Evolutionary conservation across 352 stramenopile species (phyloP).

Genomic region (Pythium scleroteichum): DNA sequence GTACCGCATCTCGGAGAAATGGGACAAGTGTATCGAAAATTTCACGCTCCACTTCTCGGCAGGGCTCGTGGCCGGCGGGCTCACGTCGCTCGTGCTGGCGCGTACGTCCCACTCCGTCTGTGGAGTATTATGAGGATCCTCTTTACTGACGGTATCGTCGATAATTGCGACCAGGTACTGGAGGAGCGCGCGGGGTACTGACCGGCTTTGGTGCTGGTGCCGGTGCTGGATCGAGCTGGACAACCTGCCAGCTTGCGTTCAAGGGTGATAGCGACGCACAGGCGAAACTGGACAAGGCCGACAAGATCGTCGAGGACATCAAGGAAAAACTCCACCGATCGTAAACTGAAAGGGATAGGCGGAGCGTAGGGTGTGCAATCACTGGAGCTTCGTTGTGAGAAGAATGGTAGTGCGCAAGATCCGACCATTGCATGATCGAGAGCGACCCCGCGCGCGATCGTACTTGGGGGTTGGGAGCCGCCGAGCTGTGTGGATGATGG

Average conservation of each 20-base stretch:
- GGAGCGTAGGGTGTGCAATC: background rate
- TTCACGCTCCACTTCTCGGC: slow-evolving; percentile 86
- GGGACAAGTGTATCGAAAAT: slow-evolving; percentile 90
- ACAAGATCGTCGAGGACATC: slow-evolving; percentile 75
- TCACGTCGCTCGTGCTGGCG: slow-evolving; percentile 81
- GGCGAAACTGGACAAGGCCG: slow-evolving; percentile 66
- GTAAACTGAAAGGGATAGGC: slow-evolving; percentile 12
- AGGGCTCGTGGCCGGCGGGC: slow-evolving; percentile 75
- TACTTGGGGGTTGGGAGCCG: background rate
- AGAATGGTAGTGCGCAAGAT: no score
- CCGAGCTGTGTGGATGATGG: background rate
- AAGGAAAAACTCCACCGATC: slow-evolving; percentile 52
- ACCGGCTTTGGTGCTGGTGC: slow-evolving; percentile 72
- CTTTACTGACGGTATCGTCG: background rate
- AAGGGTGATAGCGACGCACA: slow-evolving; percentile 66
- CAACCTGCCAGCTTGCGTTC: slow-evolving; percentile 83
- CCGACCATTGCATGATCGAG: no score
- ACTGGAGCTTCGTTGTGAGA: background rate
- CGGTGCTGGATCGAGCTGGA: slow-evolving; percentile 82
- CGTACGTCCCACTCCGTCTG: slow-evolving; percentile 45
- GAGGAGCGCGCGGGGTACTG: slow-evolving; percentile 57
- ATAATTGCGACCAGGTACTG: slow-evolving; percentile 44
- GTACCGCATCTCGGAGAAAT: slow-evolving; percentile 91
- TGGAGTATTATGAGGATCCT: no score
- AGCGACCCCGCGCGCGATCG: no score